A percentile compares a stretch with the other conserved stretches of the same genome.
Conservation (phyloP, 805 yeast genomes). For the Suhomyces canberraensis region DNA sequence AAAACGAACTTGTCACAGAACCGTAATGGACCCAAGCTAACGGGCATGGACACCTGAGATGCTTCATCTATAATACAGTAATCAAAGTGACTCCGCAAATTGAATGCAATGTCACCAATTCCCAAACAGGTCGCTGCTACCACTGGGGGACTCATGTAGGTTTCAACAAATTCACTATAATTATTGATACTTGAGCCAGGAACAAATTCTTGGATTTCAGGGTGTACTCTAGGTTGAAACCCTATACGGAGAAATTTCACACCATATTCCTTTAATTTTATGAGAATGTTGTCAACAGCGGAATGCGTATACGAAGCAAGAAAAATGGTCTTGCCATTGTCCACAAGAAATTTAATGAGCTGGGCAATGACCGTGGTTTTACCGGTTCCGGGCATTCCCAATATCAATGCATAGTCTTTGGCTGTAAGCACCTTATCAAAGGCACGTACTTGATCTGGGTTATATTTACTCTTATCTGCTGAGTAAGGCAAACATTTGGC, state of each 20-base stretch:
- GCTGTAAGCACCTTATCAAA: conserved; percentile 61
- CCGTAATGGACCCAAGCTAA: conserved; percentile 83
- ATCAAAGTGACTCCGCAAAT: conserved; percentile 60
- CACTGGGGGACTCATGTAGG: conserved; percentile 57
- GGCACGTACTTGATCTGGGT: conserved; percentile 70
- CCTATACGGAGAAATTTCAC: conserved; percentile 67
- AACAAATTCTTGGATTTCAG: conserved; percentile 51
- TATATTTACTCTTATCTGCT: conserved; percentile 37
- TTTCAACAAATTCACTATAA: conserved; percentile 44
- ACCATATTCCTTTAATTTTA: conserved; percentile 52
- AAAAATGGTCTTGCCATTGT: conserved; percentile 62
- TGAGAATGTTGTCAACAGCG: conserved; percentile 88
- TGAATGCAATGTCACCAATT: conserved; percentile 59
- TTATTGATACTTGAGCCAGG: conserved; percentile 39
- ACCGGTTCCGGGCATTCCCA: conserved; percentile 99
- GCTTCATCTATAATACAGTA: conserved; percentile 97
- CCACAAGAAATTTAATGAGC: conserved; percentile 59
- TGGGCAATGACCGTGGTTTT: conserved; percentile 87
- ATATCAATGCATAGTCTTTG: conserved; percentile 71
- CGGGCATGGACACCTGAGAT: conserved; percentile 89
- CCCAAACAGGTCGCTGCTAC: conserved; percentile 91
- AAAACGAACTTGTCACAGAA: conserved; percentile 75
- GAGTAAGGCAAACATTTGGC: conserved; percentile 18
- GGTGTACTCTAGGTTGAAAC: conserved; percentile 54
- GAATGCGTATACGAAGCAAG: conserved; percentile 90